phyloP scores from a whole-genome alignment of 441 rosid species.

The Erodium trifolium region DNA sequence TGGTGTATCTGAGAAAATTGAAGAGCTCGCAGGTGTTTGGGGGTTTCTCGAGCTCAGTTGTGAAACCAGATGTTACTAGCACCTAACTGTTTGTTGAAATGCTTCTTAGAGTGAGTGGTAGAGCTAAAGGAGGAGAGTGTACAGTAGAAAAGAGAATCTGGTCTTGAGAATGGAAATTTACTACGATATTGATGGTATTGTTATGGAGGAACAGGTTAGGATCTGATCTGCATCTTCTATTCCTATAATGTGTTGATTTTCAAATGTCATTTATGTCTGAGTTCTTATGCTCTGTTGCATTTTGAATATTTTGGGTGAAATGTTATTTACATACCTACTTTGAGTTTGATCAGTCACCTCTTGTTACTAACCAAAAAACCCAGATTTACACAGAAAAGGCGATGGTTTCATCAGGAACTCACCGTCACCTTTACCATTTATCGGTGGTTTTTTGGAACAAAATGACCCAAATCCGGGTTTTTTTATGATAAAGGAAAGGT shows the following conservation, averaged over 20 bases:
- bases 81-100: background rate
- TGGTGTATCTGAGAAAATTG: background rate
- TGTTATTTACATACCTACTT: conserved; percentile 68
- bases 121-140: background rate
- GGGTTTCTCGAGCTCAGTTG: background rate
- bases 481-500: too few relatives aligned
- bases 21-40: background rate
- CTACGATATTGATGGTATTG: conserved; percentile 54
- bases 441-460: too few relatives aligned
- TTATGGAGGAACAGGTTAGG: conserved; percentile 62
- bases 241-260: background rate
- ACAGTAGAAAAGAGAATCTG: background rate
- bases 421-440: too few relatives aligned
- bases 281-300: background rate
- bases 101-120: background rate
- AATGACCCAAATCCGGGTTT: too few relatives aligned
- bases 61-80: background rate
- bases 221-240: conserved; percentile 3
- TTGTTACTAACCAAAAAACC: too few relatives aligned
- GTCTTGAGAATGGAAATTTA: conserved; percentile 37
- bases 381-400: conserved; percentile 59
- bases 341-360: conserved; percentile 77
- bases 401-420: too few relatives aligned
- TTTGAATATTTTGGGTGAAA: background rate
- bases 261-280: background rate